Base-by-base conservation (phyloP, 192 early-diverging fungal species). In the Spizellomyces punctatus region DNA sequence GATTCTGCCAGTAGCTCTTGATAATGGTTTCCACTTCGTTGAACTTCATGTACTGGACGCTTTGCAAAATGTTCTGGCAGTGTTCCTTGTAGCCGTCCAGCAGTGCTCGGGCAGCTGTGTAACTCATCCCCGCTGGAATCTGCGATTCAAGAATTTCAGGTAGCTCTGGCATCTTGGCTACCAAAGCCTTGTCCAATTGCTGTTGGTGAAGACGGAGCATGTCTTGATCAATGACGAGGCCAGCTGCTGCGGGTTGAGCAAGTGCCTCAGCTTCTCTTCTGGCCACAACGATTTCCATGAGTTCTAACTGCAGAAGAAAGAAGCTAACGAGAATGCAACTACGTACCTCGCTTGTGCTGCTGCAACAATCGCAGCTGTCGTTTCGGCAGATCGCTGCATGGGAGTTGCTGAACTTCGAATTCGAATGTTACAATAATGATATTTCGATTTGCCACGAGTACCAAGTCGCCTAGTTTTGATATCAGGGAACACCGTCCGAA, bases 381-480 rank as follows among this genome's bases (percentile, higher is more conserved):
- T 27, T 27, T 73, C 44, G 49, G 48, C 43, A 17, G 54, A 10
- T 41, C 42, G 64, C 49, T n/a, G 48, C 67, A 63, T 69, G 5
- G 73, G 43, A 10, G 60, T 21, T 44, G 73, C 67, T 9, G 66
- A 52, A 56, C 45, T 65, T 22, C 69, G 74, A 36, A 71, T 59
- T 57, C 69, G 60, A 14, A 85, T 83, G 27, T 75, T 75, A 58
- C 81, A 80, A 45, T 85, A 85, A 52, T 85, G 83, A 67, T 85
- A 85, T 36, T 82, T 80, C 48, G 79, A 81, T 59, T 81, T 71
- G 4, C 81, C 81, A 49, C 83, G 27, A 7, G 63, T 79, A 36
- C 84, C 84, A 8, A 86, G 42, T 49, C 84, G 75, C 55, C 84
- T 65, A 17, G 84, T 86, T n/a, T 74, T 82, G 8, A 86, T 57